A percentile compares a stretch with the other conserved stretches of the same genome.
phyloP scores from a whole-genome alignment of 371 early-diverging fungal genomes.

The Sporodiniella umbellata region DNA sequence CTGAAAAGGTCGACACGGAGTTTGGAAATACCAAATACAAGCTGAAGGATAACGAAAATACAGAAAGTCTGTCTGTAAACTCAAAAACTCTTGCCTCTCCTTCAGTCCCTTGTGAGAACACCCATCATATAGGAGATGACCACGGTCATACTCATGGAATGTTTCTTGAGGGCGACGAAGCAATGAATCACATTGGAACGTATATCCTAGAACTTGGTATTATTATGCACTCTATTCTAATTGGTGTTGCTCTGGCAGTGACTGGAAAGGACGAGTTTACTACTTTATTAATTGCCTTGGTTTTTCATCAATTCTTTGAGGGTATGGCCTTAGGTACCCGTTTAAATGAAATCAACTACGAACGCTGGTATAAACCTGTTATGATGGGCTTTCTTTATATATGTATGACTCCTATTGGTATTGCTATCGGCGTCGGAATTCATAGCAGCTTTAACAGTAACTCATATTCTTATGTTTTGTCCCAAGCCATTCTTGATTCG shows the following conservation, averaged over 20 bases:
- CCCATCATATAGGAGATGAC: constrained; percentile 13
- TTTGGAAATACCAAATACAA: neutral
- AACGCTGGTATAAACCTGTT: constrained; percentile 14
- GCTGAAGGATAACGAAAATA: neutral
- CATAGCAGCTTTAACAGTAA: constrained; percentile 41
- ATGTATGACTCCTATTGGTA: constrained; percentile 58
- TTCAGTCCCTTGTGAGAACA: neutral
- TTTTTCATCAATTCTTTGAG: constrained; percentile 82
- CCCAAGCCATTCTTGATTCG: constrained; percentile 44
- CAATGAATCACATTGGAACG: constrained; percentile 38
- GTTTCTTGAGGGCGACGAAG: constrained; percentile 31
- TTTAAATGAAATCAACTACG: constrained; percentile 37
- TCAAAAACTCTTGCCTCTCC: neutral
- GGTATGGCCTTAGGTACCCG: constrained; percentile 52
- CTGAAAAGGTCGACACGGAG: constrained; percentile 4
- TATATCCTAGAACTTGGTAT: constrained; percentile 83
- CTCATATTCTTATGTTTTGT: constrained; percentile 27
- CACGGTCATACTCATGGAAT: constrained; percentile 54
- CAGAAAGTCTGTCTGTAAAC: neutral
- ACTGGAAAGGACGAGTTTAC: constrained; percentile 61
- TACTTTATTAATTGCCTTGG: constrained; percentile 73
- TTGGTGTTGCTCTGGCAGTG: constrained; percentile 79
- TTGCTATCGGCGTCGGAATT: constrained; percentile 53
- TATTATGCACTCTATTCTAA: constrained; percentile 81
- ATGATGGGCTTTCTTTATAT: constrained; percentile 45